Conservation (phyloP, 441 rosid species). For the Corymbia citriodora region DNA sequence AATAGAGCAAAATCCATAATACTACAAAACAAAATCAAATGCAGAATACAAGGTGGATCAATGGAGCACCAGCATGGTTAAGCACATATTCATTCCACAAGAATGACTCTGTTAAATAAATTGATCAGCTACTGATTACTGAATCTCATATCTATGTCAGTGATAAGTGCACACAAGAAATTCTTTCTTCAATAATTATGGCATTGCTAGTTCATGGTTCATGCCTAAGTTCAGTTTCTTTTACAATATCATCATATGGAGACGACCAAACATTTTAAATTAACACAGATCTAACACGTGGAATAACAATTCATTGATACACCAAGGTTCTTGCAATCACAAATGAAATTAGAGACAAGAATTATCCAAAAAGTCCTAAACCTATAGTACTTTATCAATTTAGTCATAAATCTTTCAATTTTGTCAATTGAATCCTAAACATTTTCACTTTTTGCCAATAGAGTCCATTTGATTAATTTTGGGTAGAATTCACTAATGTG, state of each 20-base stretch:
- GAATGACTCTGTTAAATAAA: too few relatives aligned
- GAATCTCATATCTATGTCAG: too few relatives aligned
- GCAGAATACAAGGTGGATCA: neutral
- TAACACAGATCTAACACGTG: neutral
- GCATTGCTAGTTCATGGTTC: neutral
- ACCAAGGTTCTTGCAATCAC: neutral
- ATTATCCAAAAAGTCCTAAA: too few relatives aligned
- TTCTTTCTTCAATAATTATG: neutral
- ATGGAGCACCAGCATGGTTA: neutral
- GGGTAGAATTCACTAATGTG: too few relatives aligned
- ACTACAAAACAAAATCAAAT: neutral
- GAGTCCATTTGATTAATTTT: too few relatives aligned
- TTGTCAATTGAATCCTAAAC: too few relatives aligned
- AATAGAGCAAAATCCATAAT: neutral
- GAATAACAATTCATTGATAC: neutral
- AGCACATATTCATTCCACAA: neutral
- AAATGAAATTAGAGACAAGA: neutral
- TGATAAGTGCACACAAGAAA: neutral
- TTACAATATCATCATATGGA: neutral
- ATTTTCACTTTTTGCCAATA: too few relatives aligned
- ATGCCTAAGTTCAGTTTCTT: neutral
- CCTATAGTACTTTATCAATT: too few relatives aligned
- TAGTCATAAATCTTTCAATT: too few relatives aligned
- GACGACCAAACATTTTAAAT: neutral
- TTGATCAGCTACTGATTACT: accelerated